Evolutionary conservation across 177 flowering plant genomes (phyloP), one percentile per base, ranked within the genome.

Genomic region (Vitis hybrid): DNA sequence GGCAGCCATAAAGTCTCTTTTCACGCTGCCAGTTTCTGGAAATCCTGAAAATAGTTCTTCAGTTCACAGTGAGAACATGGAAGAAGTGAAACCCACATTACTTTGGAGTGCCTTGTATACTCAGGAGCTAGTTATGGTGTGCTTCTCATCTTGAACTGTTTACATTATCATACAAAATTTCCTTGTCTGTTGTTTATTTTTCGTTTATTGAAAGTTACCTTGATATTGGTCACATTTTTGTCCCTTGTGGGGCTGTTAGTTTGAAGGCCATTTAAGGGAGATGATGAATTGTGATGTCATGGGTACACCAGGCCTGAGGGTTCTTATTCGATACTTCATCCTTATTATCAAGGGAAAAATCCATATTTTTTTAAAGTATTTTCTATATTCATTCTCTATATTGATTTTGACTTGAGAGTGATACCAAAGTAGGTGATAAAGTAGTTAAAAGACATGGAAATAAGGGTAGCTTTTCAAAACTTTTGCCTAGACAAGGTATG

Each of bases 91-190:
- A 22, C 87, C 92, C 51, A 64, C 78, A 68, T 62, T 90, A 75
- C 81, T 91, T 33, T 94, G 97, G 98, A 85, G 84, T 74, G 83
- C 91, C 52, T 58, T 78, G 60, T 92, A 89, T 76, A 75, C 87
- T 64, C 98, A 94, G 76, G 91, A 88, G 62, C 67, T 86, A 63
- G 67, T 73, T 59, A 63, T 54, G 89, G 97, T 94, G 6, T 62
- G 80, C 28, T 61, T 70, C 75, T 69, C 22, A n/a, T 65, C 62
- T 38, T 24, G 52, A 11, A 11, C 3, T 58, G 14, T 9, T 28
- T 15, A 62, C 28, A 11, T 56, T 69, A 47, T 8, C 22, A 18
- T 62, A 57, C 5, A 47, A 52, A 38, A 17, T 64, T 49, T 9
- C 54, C 33, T 4, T 58, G 3, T 51, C 5, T 19, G 9, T 17